These are phyloP conservation scores for Naematelia encephala DNA, from an alignment of 768 basidiomycete species.

Conservation along the genomic window DNA sequence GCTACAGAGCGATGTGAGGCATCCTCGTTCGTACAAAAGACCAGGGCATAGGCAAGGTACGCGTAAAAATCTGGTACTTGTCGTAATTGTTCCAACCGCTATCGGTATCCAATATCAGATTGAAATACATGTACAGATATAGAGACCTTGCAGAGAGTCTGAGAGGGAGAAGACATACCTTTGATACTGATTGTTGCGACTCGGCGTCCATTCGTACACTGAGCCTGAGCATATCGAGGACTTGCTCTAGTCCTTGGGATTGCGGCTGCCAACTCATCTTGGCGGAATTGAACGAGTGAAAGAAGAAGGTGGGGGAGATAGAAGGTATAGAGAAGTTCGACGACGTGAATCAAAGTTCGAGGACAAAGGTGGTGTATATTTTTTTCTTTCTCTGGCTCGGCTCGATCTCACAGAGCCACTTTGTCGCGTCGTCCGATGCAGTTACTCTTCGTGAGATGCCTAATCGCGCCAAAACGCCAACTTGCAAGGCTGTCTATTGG, in stretches of 20 bases:
- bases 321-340: no score
- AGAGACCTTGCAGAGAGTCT: background rate
- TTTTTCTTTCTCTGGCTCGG: background rate
- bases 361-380: background rate
- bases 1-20: constrained; percentile 93
- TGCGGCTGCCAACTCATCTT: constrained; percentile 75
- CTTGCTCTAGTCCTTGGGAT: constrained; percentile 81
- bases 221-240: constrained; percentile 84
- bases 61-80: constrained; percentile 89
- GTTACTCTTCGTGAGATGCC: no score
- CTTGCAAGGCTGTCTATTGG: background rate
- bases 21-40: constrained; percentile 73
- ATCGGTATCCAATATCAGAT: background rate
- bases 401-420: no score
- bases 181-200: constrained; percentile 73
- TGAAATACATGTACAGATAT: background rate
- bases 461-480: background rate
- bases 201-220: constrained; percentile 74
- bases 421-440: no score
- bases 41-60: constrained; percentile 92
- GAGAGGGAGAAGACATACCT: constrained; percentile 55
- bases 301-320: background rate
- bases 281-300: background rate
- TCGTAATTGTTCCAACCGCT: constrained; percentile 56
- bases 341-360: background rate